phyloP scores from a whole-genome alignment of 495 filamentous ascomycete species.

The Penicillium salamii region DNA sequence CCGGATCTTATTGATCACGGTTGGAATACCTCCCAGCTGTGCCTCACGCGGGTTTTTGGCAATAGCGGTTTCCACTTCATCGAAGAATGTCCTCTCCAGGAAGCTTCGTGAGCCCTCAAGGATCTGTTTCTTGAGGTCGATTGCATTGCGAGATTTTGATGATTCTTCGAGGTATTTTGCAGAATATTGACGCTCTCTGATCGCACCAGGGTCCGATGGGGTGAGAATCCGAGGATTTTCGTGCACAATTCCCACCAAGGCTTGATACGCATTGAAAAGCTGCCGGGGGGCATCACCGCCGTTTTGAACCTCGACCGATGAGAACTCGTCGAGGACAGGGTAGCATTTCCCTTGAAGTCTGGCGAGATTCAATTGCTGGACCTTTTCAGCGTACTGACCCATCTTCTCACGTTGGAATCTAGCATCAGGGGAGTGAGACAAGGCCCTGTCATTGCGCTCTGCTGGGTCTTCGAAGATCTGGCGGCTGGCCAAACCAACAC shows the following conservation, averaged over 20 bases:
- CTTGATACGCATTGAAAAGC: slow-evolving; percentile 73
- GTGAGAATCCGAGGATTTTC: slow-evolving; percentile 58
- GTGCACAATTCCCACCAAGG: slow-evolving; percentile 67
- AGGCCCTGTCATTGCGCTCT: slow-evolving; percentile 45
- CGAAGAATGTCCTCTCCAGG: slow-evolving; percentile 72
- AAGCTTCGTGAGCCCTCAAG: slow-evolving; percentile 71
- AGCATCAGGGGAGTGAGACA: slow-evolving; percentile 56
- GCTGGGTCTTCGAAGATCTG: slow-evolving; percentile 67
- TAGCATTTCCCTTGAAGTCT: slow-evolving; percentile 62
- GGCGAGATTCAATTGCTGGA: slow-evolving; percentile 70
- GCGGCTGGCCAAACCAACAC: slow-evolving; percentile 49
- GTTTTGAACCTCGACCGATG: slow-evolving; percentile 62
- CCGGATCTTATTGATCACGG: slow-evolving; percentile 82
- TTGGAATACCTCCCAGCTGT: slow-evolving; percentile 83
- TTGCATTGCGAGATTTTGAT: slow-evolving; percentile 55
- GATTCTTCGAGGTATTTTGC: slow-evolving; percentile 69
- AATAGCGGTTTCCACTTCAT: slow-evolving; percentile 70
- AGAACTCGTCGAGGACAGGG: slow-evolving; percentile 70
- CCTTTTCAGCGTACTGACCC: slow-evolving; percentile 68
- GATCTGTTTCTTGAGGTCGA: slow-evolving; percentile 68
- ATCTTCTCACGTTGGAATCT: slow-evolving; percentile 77
- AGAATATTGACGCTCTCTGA: slow-evolving; percentile 75
- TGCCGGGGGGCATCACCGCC: slow-evolving; percentile 66
- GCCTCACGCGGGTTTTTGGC: slow-evolving; percentile 83
- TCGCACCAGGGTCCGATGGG: slow-evolving; percentile 48